phyloP scores from a whole-genome alignment of 306 rosid genomes.

The Quercus variabilis region DNA sequence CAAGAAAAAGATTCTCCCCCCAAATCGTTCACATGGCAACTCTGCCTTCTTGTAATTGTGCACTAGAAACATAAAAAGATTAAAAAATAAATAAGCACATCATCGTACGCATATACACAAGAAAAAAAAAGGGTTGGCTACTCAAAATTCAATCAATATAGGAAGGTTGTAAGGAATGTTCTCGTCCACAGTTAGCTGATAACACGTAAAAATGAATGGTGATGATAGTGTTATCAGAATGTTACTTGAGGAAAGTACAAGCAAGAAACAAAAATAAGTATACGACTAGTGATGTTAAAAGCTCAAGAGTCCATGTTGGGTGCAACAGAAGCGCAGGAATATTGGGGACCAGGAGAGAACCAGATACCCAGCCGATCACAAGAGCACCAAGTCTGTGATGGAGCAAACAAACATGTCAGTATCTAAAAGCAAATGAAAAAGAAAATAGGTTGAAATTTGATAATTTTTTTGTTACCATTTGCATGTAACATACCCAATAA shows the following conservation, averaged over 20 bases:
- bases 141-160: background rate
- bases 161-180: conserved; percentile 9
- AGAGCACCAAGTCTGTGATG: conserved; percentile 78
- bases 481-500: conserved; percentile 61
- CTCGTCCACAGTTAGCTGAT: conserved; percentile 15
- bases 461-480: background rate
- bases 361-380: conserved; percentile 80
- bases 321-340: conserved; percentile 71
- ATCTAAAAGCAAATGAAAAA: background rate
- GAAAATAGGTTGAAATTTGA: background rate
- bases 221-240: conserved; percentile 14
- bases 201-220: background rate
- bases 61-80: background rate
- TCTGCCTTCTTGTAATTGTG: too few species aligned
- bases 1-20: too few species aligned
- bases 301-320: conserved; percentile 91
- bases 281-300: conserved; percentile 75
- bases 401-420: conserved; percentile 6
- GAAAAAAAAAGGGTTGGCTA: background rate
- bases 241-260: conserved; percentile 86
- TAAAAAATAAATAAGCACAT: background rate
- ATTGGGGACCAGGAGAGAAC: conserved; percentile 73
- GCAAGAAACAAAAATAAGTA: conserved; percentile 70
- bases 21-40: too few species aligned
- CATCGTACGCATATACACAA: background rate